Percentiles rank a stretch among this genome's conserved stretches.
Evolutionary conservation across 2,329 filamentous ascomycete species (phyloP).

Genomic region (Diaporthe capsici): DNA sequence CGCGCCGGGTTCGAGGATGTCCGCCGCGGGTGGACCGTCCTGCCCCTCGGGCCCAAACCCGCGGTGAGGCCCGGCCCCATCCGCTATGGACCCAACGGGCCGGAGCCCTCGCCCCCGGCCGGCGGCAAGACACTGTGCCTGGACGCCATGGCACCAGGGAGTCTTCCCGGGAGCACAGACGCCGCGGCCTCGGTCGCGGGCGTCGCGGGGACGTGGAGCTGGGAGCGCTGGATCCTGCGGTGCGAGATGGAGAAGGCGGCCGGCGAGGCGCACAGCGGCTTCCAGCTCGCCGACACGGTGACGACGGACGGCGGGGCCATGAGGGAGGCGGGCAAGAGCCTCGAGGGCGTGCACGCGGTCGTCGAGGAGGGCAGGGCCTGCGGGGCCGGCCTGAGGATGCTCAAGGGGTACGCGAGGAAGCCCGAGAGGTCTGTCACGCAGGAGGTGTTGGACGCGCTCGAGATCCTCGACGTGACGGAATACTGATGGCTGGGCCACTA

Average conservation of each 20-base stretch:
- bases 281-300: constrained; percentile 65
- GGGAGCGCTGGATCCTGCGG: constrained; percentile 96
- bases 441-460: constrained; percentile 33
- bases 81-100: constrained; percentile 56
- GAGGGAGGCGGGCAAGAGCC: constrained; percentile 69
- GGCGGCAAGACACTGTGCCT: constrained; percentile 61
- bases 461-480: constrained; percentile 19
- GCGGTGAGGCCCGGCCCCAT: constrained; percentile 53
- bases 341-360: constrained; percentile 72
- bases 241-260: constrained; percentile 85
- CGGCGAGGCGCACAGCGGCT: constrained; percentile 66
- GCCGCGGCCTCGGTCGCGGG: constrained; percentile 83
- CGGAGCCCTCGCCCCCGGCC: constrained; percentile 54
- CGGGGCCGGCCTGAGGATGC: constrained; percentile 72
- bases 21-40: constrained; percentile 88
- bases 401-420: constrained; percentile 76
- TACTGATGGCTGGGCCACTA: constrained; percentile 6
- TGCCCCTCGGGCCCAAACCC: constrained; percentile 78
- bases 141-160: constrained; percentile 75
- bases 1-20: constrained; percentile 84
- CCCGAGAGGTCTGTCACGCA: constrained; percentile 51
- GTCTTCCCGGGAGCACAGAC: constrained; percentile 77
- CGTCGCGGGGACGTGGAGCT: constrained; percentile 88
- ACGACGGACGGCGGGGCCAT: constrained; percentile 63
- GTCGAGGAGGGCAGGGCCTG: constrained; percentile 74